These are phyloP conservation scores for Agrocybe pediades DNA, from an alignment of 768 basidiomycete genomes.

Conservation along the genomic window DNA sequence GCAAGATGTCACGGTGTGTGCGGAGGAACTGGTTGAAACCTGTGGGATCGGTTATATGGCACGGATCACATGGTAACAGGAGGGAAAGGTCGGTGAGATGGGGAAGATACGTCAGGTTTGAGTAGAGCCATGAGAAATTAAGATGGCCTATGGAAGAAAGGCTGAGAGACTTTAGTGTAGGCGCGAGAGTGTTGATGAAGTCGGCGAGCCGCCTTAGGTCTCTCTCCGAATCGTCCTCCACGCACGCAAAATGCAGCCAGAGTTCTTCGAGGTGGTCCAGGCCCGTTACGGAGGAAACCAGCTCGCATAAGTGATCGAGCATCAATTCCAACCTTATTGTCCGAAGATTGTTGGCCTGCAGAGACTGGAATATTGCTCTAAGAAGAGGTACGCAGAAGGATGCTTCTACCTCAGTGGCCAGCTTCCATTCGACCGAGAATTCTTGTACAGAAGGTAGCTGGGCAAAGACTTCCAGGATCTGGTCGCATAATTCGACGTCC, in stretches of 20 bases:
- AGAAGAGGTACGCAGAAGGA: constrained; percentile 19
- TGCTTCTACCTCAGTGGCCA: constrained; percentile 7
- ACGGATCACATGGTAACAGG: constrained; percentile 17
- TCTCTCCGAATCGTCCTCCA: constrained; percentile 4
- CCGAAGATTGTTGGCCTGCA: constrained; percentile 5
- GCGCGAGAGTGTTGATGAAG: constrained; percentile 17
- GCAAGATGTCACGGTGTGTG: constrained; percentile 6
- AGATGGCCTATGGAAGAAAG: constrained; percentile 16
- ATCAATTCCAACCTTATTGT: constrained; percentile 12
- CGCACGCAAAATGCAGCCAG: constrained; percentile 4
- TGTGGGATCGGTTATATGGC: constrained; percentile 16
- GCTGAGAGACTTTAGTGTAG: constrained; percentile 12
- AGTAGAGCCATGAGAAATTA: constrained; percentile 17
- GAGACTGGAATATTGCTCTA: constrained; percentile 10
- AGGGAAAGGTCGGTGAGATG: constrained; percentile 13
- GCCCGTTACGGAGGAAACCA: constrained; percentile 8
- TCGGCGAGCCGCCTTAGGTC: constrained; percentile 12
- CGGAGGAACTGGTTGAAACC: constrained; percentile 16
- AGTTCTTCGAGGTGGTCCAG: constrained; percentile 15
- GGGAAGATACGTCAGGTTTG: constrained; percentile 15
- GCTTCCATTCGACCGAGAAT: constrained; percentile 18
- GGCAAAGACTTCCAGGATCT: constrained; percentile 13
- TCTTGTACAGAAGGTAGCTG: constrained; percentile 8
- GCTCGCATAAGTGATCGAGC: constrained; percentile 10
- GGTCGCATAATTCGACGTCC: constrained; percentile 17